phyloP scores from a whole-genome alignment of 2,329 filamentous ascomycete genomes.

The Ceratocystis huliohia region DNA sequence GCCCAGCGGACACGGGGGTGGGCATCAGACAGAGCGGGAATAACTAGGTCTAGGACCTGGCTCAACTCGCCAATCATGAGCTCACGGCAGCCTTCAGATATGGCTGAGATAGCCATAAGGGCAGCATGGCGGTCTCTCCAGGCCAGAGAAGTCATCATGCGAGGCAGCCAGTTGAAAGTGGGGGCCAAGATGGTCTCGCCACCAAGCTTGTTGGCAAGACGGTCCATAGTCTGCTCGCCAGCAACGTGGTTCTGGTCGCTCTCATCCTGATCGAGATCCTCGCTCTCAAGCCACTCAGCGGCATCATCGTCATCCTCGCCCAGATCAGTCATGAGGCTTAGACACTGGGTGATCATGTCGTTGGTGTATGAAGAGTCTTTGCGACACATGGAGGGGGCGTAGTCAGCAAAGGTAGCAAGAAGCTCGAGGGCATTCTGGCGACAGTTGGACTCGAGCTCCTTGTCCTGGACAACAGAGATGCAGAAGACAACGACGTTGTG shows the following conservation, averaged over 20 bases:
- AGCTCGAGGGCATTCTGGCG: constrained; percentile 92
- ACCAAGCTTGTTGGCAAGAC: constrained; percentile 90
- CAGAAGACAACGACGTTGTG: constrained; percentile 85
- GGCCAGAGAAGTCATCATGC: constrained; percentile 90
- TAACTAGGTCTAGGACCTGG: constrained; percentile 87
- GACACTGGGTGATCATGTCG: constrained; percentile 96
- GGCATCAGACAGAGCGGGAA: constrained; percentile 76
- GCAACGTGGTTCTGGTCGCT: constrained; percentile 96
- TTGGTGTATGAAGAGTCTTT: constrained; percentile 84
- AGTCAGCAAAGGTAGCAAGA: constrained; percentile 96
- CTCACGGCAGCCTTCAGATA: constrained; percentile 91
- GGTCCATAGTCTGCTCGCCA: constrained; percentile 96
- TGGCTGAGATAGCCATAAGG: constrained; percentile 96
- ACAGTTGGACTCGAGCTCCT: constrained; percentile 79
- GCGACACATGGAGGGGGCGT: constrained; percentile 84
- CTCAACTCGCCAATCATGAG: constrained; percentile 90
- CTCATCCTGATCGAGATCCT: constrained; percentile 92
- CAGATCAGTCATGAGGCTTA: constrained; percentile 96
- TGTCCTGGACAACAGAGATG: constrained; percentile 87
- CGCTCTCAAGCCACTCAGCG: constrained; percentile 79
- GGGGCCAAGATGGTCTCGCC: constrained; percentile 84
- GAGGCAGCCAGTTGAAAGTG: constrained; percentile 91
- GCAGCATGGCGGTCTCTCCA: constrained; percentile 95
- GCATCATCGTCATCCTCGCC: constrained; percentile 91
- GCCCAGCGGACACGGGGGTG: constrained; percentile 95